phyloP scores from a whole-genome alignment of 2,329 filamentous ascomycete species.

The Cytospora piceicola region DNA sequence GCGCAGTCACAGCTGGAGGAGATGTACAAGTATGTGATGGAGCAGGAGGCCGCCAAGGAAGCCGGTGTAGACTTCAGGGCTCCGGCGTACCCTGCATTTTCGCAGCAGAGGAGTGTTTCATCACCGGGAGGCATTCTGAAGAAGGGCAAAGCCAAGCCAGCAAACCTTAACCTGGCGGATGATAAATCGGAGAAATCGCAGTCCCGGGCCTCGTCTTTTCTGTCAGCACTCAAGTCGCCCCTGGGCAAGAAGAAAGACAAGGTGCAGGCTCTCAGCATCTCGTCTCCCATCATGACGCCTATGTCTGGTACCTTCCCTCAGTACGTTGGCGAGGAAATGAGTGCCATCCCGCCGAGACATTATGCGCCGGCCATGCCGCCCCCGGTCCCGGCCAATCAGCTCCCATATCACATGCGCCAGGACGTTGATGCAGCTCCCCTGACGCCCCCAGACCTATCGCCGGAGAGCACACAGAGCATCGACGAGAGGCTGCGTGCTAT shows the following conservation, averaged over 20 bases:
- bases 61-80: conserved; percentile 55
- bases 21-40: conserved; percentile 90
- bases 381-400: conserved; percentile 55
- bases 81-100: conserved; percentile 43
- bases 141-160: conserved; percentile 54
- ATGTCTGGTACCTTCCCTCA: conserved; percentile 62
- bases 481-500: conserved; percentile 56
- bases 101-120: conserved; percentile 34
- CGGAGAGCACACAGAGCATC: conserved; percentile 55
- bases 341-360: conserved; percentile 59
- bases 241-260: conserved; percentile 58
- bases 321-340: conserved; percentile 60
- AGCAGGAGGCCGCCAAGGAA: conserved; percentile 75
- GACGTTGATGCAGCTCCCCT: conserved; percentile 45
- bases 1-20: conserved; percentile 84
- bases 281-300: conserved; percentile 68
- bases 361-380: conserved; percentile 63
- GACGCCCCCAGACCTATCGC: conserved; percentile 49
- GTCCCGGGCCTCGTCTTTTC: conserved; percentile 62
- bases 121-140: conserved; percentile 41
- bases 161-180: conserved; percentile 52
- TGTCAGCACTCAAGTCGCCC: conserved; percentile 66
- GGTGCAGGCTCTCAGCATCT: conserved; percentile 60
- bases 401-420: conserved; percentile 41
- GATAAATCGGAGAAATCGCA: conserved; percentile 53